Base-by-base conservation (phyloP, 139 green algal species). In the Tetradesmus lagerheimii region DNA sequence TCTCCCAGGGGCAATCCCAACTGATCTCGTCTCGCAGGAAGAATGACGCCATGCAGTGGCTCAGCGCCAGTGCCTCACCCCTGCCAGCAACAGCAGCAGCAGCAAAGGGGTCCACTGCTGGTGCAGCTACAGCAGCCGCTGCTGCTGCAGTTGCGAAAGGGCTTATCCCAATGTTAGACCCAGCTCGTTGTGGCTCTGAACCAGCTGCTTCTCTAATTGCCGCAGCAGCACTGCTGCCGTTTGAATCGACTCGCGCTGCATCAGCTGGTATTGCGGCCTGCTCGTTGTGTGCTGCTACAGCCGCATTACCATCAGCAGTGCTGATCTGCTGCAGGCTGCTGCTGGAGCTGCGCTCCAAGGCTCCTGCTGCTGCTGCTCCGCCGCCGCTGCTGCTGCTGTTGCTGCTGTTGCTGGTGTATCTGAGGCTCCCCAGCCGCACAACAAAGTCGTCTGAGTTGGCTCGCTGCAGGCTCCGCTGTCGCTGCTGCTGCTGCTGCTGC, bases 1-100 rank as follows among this genome's bases (percentile, higher is more conserved):
- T 87, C 83, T 96, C 94, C 29, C 45, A 80, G 4, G 92, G 92
- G 89, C 94, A 96, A 39, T 92, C 92, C 92, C 93, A 96, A 23
- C 31, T 82, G 80, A 96, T 86, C 25, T 80, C 41, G 85, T 96
- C 94, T 6, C 78, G 31, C 15, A 90, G 80, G 62, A 96, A 96
- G 86, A 96, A 96, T n/a, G 89, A 86, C 0, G 62, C 79, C 20
- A 96, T 81, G 87, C 94, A 87, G 87, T 91, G 77, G 39, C 23
- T 31, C 29, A 89, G 1, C 20, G 67, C 85, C 4, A 89, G 16
- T 5, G 71, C 27, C 18, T 83, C 67, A 25, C 53, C 77, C 35
- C 3, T 20, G 1, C 4, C 41, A 14, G 35, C 45, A 20, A 83
- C 85, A 75, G 71, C 71, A 83, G 66, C 84, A 80, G 84, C 84